Base-by-base conservation (phyloP, 768 basidiomycete species). In the Phylloporus sp. region DNA sequence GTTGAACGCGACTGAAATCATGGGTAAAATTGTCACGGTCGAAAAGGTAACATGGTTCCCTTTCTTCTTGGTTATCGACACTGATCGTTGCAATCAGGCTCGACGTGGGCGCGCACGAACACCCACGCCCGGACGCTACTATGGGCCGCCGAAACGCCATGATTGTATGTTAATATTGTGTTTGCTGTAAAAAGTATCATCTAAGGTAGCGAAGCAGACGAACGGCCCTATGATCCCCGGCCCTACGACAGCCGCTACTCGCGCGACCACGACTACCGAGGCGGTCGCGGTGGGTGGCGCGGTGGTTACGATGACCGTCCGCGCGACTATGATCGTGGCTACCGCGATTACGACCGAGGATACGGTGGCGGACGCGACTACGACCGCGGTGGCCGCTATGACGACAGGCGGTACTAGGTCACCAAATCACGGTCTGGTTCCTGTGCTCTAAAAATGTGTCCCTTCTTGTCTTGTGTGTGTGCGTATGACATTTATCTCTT, bases 41-140 rank as follows among this genome's bases (percentile, higher is more conserved):
- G 89, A 93, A 71, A 93, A 86, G 76, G 90, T 88, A 41, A 27
- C 10, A 62, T 61, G 22, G 20, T 36, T 5, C 7, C 23, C 7
- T 22, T 32, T 2, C 1, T 7, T 0, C n/a, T 41, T 24, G 21
- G 42, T 18, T 47, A 22, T 40, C 32, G 9, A 40, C 9, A 31
- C 50, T 56, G 13, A 37, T 44, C 27, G 6, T 43, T 40, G 17
- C 42, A 18, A 45, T 21, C 33, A 90, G 90, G 91, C 91, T 54
- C 86, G 90, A 41, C 85, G 90, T 55, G 91, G 86, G 46, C 84
- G 91, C 51, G 91, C 90, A 15, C 77, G 91, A 54, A 89, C 91
- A 11, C 88, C 95, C 3, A 99, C 95, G 6, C 95, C 95, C 4
- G 95, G 95, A 22, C 73, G 86, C 43, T 99, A 99, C 77, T 90